These are phyloP conservation scores for Crucibulum cyathiforme DNA, from an alignment of 1,284 basidiomycete genomes.

Conservation along the genomic window DNA sequence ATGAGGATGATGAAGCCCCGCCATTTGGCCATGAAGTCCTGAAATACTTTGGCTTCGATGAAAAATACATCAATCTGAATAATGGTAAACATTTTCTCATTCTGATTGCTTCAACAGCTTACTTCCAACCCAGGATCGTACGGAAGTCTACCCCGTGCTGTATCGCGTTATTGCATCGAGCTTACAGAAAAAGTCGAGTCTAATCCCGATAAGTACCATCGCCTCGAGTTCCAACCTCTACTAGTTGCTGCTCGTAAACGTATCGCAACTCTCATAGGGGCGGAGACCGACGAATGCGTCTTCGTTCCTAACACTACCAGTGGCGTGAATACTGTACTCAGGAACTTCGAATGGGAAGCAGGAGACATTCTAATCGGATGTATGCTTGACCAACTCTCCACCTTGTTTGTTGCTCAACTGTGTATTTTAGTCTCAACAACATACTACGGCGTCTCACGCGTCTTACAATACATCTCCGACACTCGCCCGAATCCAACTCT, in stretches of 20 bases:
- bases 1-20: constrained; percentile 32
- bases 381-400: constrained; percentile 27
- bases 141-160: constrained; percentile 37
- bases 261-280: constrained; percentile 32
- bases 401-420: background rate
- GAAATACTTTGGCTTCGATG: constrained; percentile 64
- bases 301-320: constrained; percentile 36
- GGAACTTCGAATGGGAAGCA: constrained; percentile 37
- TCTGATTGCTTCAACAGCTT: background rate
- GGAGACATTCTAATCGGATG: constrained; percentile 54
- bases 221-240: constrained; percentile 21
- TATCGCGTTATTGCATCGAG: constrained; percentile 27
- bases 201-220: constrained; percentile 38
- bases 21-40: constrained; percentile 66
- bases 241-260: constrained; percentile 29
- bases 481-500: constrained; percentile 55
- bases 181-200: constrained; percentile 29
- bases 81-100: constrained; percentile 13
- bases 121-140: constrained; percentile 31
- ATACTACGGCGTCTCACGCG: constrained; percentile 65
- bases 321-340: constrained; percentile 27
- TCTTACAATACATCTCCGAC: constrained; percentile 68
- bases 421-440: constrained; percentile 63
- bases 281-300: constrained; percentile 34
- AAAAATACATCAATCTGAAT: constrained; percentile 71